Conservation (phyloP, 352 stramenopile genomes). For the Globisporangium solare region DNA sequence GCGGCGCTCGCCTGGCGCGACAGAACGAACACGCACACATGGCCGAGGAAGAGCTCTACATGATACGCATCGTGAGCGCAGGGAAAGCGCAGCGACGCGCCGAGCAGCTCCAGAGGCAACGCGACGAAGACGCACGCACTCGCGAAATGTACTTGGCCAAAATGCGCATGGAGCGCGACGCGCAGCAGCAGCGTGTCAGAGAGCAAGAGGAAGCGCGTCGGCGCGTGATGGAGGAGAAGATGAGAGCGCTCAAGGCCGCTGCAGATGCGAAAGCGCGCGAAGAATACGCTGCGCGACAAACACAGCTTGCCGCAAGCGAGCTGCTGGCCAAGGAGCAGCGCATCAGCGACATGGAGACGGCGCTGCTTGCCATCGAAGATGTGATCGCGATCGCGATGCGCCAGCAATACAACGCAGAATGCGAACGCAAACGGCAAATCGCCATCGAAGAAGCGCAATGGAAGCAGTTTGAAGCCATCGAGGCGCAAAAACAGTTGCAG, state of each 20-base stretch:
- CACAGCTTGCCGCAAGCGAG: constrained; percentile 31
- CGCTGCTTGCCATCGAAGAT: constrained; percentile 51
- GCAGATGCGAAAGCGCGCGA: constrained; percentile 51
- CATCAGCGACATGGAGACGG: constrained; percentile 28
- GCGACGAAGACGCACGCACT: constrained; percentile 43
- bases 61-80: constrained; percentile 32
- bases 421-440: constrained; percentile 42
- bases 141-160: constrained; percentile 52
- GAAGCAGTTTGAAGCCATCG: constrained; percentile 44
- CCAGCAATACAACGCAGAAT: constrained; percentile 30
- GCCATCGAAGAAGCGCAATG: constrained; percentile 55
- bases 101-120: constrained; percentile 25
- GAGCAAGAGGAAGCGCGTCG: constrained; percentile 44
- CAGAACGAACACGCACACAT: constrained; percentile 53
- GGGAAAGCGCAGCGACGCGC: constrained; percentile 27
- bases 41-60: constrained; percentile 53
- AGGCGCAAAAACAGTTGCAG: constrained; percentile 45
- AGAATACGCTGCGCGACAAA: constrained; percentile 37
- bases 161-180: constrained; percentile 31
- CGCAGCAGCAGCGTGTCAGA: constrained; percentile 32
- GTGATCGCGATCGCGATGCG: constrained; percentile 28
- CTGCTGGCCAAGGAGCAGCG: constrained; percentile 30
- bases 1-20: constrained; percentile 33
- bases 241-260: constrained; percentile 59
- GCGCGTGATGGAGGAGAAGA: constrained; percentile 39